Evolutionary conservation across 352 stramenopile genomes (phyloP), one percentile per base, ranked within the genome.

Genomic region (Phytophthora meadii): DNA sequence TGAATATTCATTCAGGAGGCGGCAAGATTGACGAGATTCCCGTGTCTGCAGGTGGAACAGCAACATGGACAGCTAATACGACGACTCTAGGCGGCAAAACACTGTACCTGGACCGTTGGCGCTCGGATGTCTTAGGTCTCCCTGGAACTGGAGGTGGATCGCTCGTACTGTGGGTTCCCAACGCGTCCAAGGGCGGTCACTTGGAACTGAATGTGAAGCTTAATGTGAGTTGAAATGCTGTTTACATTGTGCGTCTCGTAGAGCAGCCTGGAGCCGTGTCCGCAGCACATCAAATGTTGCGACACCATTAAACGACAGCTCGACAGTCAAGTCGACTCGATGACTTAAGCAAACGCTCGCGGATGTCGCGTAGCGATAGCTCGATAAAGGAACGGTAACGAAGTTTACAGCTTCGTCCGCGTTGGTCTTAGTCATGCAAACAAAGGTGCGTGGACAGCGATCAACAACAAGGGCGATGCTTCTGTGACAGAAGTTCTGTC

Each of bases 31-130:
- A 59, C 8, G 36, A 79, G 11, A 70, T 85, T 4, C 10, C 32
- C 1, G 65, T 84, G 8, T 52, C 68, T 34, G 66, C 59, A 19
- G 73, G 71, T 8, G 22, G 37, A 11, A 82, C 42, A 1, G 73
- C 62, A 28, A 49, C 47, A 2, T 84, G 67, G 67, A 74, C 50
- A 9, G 71, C 69, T 30, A 70, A 22, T 1, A 65, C 77, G 27
- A 48, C 53, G 3, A 44, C 36, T 0, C 49, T 84, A 14, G 54
- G 77, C 19, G 72, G 79, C 28, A 90, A 89, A 65, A 90, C 79
- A 3, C 24, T 89, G 44, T 89, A 88, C 61, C 28, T 89, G 57
- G 78, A 86, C 58, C 78, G 78, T 41, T 87, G 76, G 76, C 78
- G 82, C 2, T 57, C 70, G 5, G 76, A 66, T 12, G 63, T 86